Evolutionary conservation across 176 grass and related monocot genomes (phyloP).

Genomic region (sorghum (Sorghum bicolor)): Sorghum_bicolor_NCBIv3 NC_012879.2:61205501-61206000

Average conservation of each 20-base stretch:
- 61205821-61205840: not conserved
- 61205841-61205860: not conserved
- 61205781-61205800: not conserved
- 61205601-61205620: not conserved
- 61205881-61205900: not conserved
- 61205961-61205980: not conserved
- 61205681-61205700: not conserved
- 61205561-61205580: not conserved
- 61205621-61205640: not conserved
- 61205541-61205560: not conserved
- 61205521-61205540: not conserved
- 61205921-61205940: not conserved
- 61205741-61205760: not conserved
- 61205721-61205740: not conserved
- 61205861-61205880: not conserved
- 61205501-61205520: not conserved
- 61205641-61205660: not conserved
- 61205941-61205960: not conserved
- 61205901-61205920: not conserved
- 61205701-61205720: not conserved
- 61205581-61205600: not conserved
- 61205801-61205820: not conserved
- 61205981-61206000: not conserved
- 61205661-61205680: not conserved
- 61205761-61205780: not conserved